These are phyloP conservation scores for Pyrenophora seminiperda DNA, from an alignment of 2,329 filamentous ascomycete species.

Conservation along the genomic window DNA sequence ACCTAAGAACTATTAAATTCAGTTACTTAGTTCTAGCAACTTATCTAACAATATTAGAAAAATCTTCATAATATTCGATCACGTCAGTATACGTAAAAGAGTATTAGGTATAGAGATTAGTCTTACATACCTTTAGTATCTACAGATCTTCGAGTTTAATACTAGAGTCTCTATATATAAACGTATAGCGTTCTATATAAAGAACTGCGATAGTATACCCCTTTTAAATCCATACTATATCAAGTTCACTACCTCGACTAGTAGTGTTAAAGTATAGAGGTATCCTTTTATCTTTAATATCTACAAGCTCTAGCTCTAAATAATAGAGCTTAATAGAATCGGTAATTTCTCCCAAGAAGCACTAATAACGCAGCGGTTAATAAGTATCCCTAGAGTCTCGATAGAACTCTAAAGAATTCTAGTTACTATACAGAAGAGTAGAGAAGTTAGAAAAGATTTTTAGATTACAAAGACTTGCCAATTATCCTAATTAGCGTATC, in stretches of 20 bases:
- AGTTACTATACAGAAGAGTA: slow-evolving; percentile 19
- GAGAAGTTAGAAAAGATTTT: slow-evolving; percentile 25
- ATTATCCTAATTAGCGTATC: slow-evolving; percentile 16
- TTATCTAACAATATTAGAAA: too few relatives aligned
- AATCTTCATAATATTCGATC: too few relatives aligned
- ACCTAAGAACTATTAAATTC: too few relatives aligned
- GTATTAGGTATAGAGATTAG: too few relatives aligned
- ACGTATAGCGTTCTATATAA: too few relatives aligned
- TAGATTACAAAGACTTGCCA: slow-evolving; percentile 21
- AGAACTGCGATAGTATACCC: slow-evolving; percentile 30
- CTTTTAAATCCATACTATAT: slow-evolving; percentile 16
- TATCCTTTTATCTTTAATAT: slow-evolving; percentile 30
- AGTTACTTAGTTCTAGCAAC: too few relatives aligned
- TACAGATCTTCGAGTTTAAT: too few relatives aligned
- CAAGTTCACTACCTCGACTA: slow-evolving; percentile 31
- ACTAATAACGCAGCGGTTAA: slow-evolving; percentile 27
- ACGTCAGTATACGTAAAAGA: too few relatives aligned
- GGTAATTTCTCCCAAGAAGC: slow-evolving; percentile 32
- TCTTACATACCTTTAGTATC: too few relatives aligned
- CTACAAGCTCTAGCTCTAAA: slow-evolving; percentile 31
- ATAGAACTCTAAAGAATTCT: background rate
- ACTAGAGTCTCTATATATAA: too few relatives aligned
- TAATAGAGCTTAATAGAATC: slow-evolving; percentile 19
- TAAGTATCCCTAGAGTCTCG: slow-evolving; percentile 1
- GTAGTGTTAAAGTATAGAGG: slow-evolving; percentile 38